Conservation (phyloP, 331 rosid genomes). For the Phaseolus coccineus region DNA sequence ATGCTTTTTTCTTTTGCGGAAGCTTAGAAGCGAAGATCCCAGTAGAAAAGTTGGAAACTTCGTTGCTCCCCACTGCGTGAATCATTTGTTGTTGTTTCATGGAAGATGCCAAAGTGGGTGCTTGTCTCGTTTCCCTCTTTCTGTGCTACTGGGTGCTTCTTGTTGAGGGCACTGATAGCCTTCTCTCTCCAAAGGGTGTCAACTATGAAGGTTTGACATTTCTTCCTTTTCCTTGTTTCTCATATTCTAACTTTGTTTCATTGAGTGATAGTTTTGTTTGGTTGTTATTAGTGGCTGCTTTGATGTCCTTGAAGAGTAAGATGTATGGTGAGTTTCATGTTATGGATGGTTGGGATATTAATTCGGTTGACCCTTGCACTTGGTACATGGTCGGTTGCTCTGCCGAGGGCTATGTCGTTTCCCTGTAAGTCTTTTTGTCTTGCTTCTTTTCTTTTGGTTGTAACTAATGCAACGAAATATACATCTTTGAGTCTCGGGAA, state of each 20-base stretch:
- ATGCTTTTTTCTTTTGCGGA: conserved; percentile 12
- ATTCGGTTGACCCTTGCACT: conserved; percentile 98
- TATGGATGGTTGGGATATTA: conserved; percentile 90
- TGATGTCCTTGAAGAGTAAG: conserved; percentile 89
- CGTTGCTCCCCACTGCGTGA: conserved; percentile 38
- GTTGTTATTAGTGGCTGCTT: conserved; percentile 76
- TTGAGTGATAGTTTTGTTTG: background rate
- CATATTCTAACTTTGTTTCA: background rate
- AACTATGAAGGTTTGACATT: conserved; percentile 82
- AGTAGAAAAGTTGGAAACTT: conserved; percentile 50
- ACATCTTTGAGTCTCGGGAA: background rate
- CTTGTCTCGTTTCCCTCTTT: conserved; percentile 50
- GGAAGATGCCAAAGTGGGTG: conserved; percentile 49
- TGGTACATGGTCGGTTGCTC: conserved; percentile 97
- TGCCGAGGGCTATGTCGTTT: conserved; percentile 73
- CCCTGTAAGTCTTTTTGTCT: conserved; percentile 65
- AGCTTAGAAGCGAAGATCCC: conserved; percentile 44
- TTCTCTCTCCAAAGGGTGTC: conserved; percentile 97
- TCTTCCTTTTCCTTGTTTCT: conserved; percentile 20
- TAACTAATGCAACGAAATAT: background rate
- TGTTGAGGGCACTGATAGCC: conserved; percentile 61
- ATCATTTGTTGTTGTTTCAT: conserved; percentile 42
- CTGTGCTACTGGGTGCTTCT: conserved; percentile 42
- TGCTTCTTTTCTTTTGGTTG: background rate
- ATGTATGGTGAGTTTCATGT: conserved; percentile 68